Base-by-base conservation (phyloP, 768 basidiomycete species). In the Leucosporidium scottii region DNA sequence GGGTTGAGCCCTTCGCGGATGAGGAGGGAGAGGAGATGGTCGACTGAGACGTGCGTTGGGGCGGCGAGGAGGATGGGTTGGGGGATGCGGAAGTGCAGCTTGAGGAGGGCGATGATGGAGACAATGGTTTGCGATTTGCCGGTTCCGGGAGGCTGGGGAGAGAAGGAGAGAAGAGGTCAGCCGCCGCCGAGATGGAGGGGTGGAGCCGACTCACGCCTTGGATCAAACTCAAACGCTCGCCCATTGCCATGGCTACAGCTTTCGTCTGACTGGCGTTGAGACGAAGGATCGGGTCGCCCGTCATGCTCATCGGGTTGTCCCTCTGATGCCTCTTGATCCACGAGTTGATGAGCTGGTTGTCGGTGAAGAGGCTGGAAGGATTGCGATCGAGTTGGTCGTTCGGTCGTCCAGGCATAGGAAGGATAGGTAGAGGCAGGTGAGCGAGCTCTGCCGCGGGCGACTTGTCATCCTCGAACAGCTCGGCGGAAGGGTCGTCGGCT, bases 11-110 rank as follows among this genome's bases (percentile, higher is more conserved):
- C 84, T 1, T 82, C 80, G 10, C 74, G 64, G 2, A 79, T 77
- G 30, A 93, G 81, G 0, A 89, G 89, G 75, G 88, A 86, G 48
- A 93, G 85, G 13, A 96, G 85, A 72, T 93, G 90, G 76, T 96
- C 92, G 25, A 93, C 91, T 0, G 93, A 92, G 25, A 86, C 89
- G 73, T 96, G 93, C 50, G 93, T 96, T 76, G 90, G 94, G 0
- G 93, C 93, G 77, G 90, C 90, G n/a, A 94, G 87, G 20, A 97
- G 83, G 50, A 94, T 81, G 1, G 91, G 91, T 47, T 88, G 84
- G 8, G 89, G 84, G 15, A 93, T 85, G 77, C 87, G 82, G 76
- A 93, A 97, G 75, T 91, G 85, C 4, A 79, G 76, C 87, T 91
- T 75, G 65, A 68, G 67, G 31, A 76, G 71, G 2, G 58, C 27